Evolutionary conservation across 176 grass and related monocot genomes (phyloP).

Genomic region (Cenchrus americanus): DNA sequence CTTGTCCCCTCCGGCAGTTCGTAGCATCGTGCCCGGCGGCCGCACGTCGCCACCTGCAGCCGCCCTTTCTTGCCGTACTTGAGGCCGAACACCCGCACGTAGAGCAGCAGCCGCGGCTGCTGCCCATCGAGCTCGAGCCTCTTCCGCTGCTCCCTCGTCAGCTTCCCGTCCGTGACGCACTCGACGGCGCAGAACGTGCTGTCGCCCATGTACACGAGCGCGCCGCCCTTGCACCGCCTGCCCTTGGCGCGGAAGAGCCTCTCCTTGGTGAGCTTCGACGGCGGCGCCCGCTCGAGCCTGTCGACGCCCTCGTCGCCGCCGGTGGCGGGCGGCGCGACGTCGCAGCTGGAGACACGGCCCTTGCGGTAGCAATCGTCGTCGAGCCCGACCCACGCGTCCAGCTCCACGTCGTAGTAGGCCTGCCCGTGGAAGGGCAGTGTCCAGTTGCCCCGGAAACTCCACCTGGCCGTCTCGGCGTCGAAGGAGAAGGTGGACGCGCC

Average conservation of each 20-base stretch:
- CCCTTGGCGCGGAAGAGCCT: not conserved
- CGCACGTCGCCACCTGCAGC: constrained; percentile 8
- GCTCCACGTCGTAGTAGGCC: not conserved
- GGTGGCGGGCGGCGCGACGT: not conserved
- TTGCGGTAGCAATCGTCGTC: too few species aligned
- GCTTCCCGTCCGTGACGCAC: not conserved
- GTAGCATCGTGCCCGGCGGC: constrained; percentile 1
- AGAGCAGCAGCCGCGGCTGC: not conserved
- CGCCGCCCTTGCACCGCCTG: not conserved
- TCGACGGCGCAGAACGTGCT: constrained; percentile 15
- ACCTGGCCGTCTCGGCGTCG: not conserved
- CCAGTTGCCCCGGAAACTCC: not conserved
- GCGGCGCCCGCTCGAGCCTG: not conserved
- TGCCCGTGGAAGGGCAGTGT: not conserved
- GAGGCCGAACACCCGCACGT: constrained; percentile 1
- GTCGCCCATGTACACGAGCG: constrained; percentile 10
- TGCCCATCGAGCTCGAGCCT: not conserved
- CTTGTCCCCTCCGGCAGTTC: not conserved
- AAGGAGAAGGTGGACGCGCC: not conserved
- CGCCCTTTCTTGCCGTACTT: constrained; percentile 15
- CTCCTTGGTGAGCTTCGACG: not conserved
- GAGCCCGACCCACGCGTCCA: constrained; percentile 22
- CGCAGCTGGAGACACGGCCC: not conserved
- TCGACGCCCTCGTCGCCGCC: not conserved
- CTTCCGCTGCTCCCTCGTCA: not conserved